Evolutionary conservation across 2,329 filamentous ascomycete genomes (phyloP), one percentile per base, ranked within the genome.

Genomic region (Epichloe sibirici): DNA sequence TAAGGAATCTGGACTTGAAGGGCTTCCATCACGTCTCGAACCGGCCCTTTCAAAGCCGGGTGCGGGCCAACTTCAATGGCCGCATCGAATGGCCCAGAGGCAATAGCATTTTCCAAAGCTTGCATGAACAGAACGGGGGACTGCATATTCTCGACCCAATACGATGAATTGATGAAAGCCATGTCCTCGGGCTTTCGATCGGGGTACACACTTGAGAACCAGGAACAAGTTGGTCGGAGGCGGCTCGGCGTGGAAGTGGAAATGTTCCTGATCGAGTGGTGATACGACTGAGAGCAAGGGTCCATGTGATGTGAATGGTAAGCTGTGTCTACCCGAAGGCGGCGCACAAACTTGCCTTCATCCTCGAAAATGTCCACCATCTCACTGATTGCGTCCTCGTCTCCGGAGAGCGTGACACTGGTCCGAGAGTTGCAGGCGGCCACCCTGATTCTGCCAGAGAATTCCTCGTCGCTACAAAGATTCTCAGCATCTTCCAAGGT

Each of bases 281-380:
- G 34, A 31, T 61, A 63, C 1, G 50, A 51, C 12, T 49, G 47
- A 12, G 51, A 54, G 13, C 56, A 59, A 2, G 53, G 11, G 0
- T 45, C 34, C 67, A 73, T 73, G 49, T 72, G 67, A 21, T 65
- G 63, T 0, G 72, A 74, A 34, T 66, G 66, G 3, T 74, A 74
- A 0, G 71, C 72, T 5, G 53, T 66, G 51, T 71, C 66, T 2
- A 71, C 67, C 17, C 63, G 60, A 0, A 75, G 59, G 0, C 53
- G 39, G 3, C 67, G 56, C 1, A 59, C 54, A 47, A 71, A 66
- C 5, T 61, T 57, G 25, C 58, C 53, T 6, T 59, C 54, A 9
- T 58, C 59, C 2, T 61, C 53, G 0, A 67, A 49, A 2, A 63
- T 34, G 1, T 46, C 53, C 48, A 61, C 51, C 0, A 63, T 52